Conservation (phyloP, 1,284 basidiomycete genomes). For the Neotropicomus parvogracilis region DNA sequence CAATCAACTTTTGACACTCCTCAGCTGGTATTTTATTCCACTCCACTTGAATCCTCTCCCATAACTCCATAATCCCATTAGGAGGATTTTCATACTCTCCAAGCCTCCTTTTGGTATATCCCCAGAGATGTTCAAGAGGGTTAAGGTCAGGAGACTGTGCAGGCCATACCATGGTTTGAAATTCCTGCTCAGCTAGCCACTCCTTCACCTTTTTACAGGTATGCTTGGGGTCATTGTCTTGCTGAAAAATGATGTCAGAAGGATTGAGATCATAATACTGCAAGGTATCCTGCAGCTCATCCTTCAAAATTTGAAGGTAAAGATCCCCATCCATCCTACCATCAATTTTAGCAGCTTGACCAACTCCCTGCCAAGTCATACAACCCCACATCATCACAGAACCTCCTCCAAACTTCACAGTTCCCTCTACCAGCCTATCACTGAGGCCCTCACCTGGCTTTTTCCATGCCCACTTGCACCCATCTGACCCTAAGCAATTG, state of each 20-base stretch:
- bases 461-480: background rate
- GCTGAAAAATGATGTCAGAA: too few species aligned
- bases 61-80: background rate
- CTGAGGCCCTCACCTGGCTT: background rate
- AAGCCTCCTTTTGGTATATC: background rate
- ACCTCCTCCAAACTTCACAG: too few species aligned
- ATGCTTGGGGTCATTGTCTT: too few species aligned
- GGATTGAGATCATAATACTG: background rate
- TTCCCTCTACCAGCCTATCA: background rate
- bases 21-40: background rate
- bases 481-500: background rate
- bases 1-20: too few species aligned
- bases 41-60: background rate
- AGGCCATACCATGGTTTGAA: background rate
- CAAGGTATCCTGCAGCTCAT: too few species aligned
- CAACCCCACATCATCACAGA: too few species aligned
- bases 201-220: background rate
- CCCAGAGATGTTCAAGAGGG: background rate
- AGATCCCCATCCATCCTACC: too few species aligned
- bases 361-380: background rate
- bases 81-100: background rate
- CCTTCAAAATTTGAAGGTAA: too few species aligned
- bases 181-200: background rate
- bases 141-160: background rate
- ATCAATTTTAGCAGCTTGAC: too few species aligned